Evolutionary conservation across 345 rosid species (phyloP), one percentile per base, ranked within the genome.

Genomic region (Combretum micranthum): DNA sequence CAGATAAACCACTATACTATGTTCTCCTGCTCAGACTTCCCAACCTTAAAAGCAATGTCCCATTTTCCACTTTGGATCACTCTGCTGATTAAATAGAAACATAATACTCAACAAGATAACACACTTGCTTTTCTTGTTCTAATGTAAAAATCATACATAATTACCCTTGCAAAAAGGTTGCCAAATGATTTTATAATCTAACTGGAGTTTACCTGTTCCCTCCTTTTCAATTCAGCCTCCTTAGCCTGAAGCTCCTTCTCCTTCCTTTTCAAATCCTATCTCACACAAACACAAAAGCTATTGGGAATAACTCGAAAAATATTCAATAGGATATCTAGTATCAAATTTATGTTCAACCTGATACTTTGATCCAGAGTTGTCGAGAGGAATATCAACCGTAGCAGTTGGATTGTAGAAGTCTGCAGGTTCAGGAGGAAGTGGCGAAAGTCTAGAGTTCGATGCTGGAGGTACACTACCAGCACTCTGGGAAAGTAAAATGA

Each of bases 181-280:
- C 17, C n/a, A 13, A 21, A 14, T 16, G 12, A 10, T 43, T 32
- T 32, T 6, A 19, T 44, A 4, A 48, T 47, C 32, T 25, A 48
- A 61, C 45, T 53, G 50, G 16, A 17, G 69, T 16, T 61, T 64
- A 90, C 99, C 95, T 87, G 90, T 76, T 94, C 97, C 61, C 95
- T 71, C 70, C 77, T 84, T 83, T 70, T 84, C 71, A 90, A 72
- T 55, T 90, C 97, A 75, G 93, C 69, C 79, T 94, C 99, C 83
- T 90, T 94, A 68, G 96, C 95, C 64, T 87, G 95, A 54, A 94
- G 97, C 72, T 94, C 99, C 64, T 76, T 94, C 68, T 94, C 97
- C 71, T 84, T 94, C 65, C 79, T 79, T 66, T 78, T 90, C 70
- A 87, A 74, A 77, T 85, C 88, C 99, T 90, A 37, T n/a, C 73